Base-by-base conservation (phyloP, 2,329 filamentous ascomycete species). In the Lecanicillium sp. region DNA sequence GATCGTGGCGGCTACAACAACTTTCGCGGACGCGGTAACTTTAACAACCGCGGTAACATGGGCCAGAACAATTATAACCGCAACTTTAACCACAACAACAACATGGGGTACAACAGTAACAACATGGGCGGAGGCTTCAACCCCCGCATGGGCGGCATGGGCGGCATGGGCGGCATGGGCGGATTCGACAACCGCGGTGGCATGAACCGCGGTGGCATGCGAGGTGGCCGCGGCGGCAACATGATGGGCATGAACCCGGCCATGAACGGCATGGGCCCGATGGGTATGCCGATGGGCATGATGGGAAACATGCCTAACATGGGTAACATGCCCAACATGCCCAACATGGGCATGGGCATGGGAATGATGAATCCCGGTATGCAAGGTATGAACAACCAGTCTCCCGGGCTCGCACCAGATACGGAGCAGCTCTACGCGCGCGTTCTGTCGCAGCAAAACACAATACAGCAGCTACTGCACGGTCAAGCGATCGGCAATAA, bases 21-120 rank as follows among this genome's bases (percentile, higher is more conserved):
- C 51, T 76, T 71, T 62, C 67, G 72, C 29, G 75, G 78, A 21
- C 74, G 80, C 30, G 79, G 75, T 53, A 58, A 63, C 39, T 69
- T 65, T 49, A 72, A 69, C 46, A 67, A 69, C 32, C 73, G 75
- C 11, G 71, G 72, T 17, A 70, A 67, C 55, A 78, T 75, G 67
- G 70, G 72, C 57, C 72, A 65, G 49, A 61, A 61, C 51, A 65
- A 66, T 52, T 69, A 67, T 59, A 69, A 72, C 55, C 70, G 62
- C 47, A 71, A 69, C 56, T 74, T 68, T 50, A 65, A 65, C 53
- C 60, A 60, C 50, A 61, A 62, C 44, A 63, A 62, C 45, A 67
- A 66, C 50, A 65, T 65, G 58, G 62, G 56, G 45, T 67, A 67
- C 53, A 72, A 62, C n/a, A n/a, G n/a, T n/a, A 72, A 61, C 65